Evolutionary conservation across 2,329 filamentous ascomycete species (phyloP).

Genomic region (Dothiorella sarmentorum): DNA sequence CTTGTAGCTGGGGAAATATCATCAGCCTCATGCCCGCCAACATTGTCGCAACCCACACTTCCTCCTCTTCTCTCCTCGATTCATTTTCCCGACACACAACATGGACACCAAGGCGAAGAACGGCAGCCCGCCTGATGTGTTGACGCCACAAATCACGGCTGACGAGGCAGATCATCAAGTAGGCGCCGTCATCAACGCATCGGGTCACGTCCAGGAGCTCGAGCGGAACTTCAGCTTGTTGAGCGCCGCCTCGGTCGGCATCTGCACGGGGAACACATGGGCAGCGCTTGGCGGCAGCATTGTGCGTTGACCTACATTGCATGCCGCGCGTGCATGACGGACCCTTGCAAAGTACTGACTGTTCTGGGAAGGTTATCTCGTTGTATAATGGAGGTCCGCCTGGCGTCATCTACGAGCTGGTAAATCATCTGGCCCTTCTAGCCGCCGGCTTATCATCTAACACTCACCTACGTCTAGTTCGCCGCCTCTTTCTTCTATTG

Average conservation of each 20-base stretch:
- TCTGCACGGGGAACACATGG: conserved; percentile 45
- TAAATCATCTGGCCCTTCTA: not conserved
- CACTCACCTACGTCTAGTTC: conserved; percentile 30
- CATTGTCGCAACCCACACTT: not conserved
- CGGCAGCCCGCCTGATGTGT: not conserved
- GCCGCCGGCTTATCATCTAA: not conserved
- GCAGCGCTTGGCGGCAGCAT: conserved; percentile 48
- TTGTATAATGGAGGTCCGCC: conserved; percentile 47
- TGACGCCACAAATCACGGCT: conserved; percentile 7
- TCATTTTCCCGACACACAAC: not conserved
- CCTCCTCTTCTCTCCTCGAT: not conserved
- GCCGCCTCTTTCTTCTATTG: conserved; percentile 50
- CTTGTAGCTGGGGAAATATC: not conserved
- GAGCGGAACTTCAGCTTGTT: conserved; percentile 49
- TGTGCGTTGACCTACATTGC: conserved; percentile 28
- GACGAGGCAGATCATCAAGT: conserved; percentile 22
- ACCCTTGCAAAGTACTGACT: not conserved
- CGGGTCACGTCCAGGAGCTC: conserved; percentile 52
- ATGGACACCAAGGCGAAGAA: conserved; percentile 16
- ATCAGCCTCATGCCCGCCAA: too few species aligned
- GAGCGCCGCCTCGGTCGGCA: conserved; percentile 46
- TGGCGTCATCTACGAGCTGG: conserved; percentile 46
- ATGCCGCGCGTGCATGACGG: conserved; percentile 6
- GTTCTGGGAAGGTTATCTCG: conserved; percentile 32
- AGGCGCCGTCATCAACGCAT: conserved; percentile 46